phyloP scores from a whole-genome alignment of 306 rosid genomes.

The Dalbergia cultrata region DNA sequence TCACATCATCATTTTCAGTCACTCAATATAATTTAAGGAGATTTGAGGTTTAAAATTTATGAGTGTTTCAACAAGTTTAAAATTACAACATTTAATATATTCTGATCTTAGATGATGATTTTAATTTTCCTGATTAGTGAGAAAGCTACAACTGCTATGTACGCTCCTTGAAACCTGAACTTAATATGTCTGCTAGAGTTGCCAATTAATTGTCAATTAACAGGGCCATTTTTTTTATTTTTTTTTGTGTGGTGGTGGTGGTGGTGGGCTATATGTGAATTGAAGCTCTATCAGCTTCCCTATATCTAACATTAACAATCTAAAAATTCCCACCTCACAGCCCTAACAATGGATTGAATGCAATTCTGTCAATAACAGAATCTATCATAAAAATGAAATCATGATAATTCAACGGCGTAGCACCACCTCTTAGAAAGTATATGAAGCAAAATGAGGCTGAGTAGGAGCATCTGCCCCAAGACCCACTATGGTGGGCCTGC shows the following conservation, averaged over 20 bases:
- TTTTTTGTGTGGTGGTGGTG: not conserved
- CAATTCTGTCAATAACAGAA: slow-evolving; percentile 26
- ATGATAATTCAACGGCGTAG: slow-evolving; percentile 13
- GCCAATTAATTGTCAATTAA: slow-evolving; percentile 22
- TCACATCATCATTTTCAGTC: slow-evolving; percentile 23
- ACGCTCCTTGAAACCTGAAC: slow-evolving; percentile 18
- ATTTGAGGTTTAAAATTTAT: slow-evolving; percentile 25
- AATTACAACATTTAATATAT: slow-evolving; percentile 11
- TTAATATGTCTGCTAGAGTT: slow-evolving; percentile 25
- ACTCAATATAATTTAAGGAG: not conserved
- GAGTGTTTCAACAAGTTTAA: slow-evolving; percentile 13
- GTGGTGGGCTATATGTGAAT: not conserved
- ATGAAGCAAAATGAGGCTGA: slow-evolving; percentile 23
- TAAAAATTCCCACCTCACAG: not conserved
- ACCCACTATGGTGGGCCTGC: not conserved
- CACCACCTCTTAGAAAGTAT: slow-evolving; percentile 20
- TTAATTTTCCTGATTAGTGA: not conserved
- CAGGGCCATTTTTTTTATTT: not conserved
- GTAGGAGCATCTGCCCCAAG: slow-evolving; percentile 4
- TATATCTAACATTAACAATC: not conserved
- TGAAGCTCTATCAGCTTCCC: slow-evolving; percentile 19
- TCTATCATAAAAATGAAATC: not conserved
- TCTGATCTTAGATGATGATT: not conserved
- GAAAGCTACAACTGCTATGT: slow-evolving; percentile 14
- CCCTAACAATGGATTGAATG: not conserved